These are phyloP conservation scores for Scutellaria barbata DNA, from an alignment of 257 asterid species.

Conservation along the genomic window DNA sequence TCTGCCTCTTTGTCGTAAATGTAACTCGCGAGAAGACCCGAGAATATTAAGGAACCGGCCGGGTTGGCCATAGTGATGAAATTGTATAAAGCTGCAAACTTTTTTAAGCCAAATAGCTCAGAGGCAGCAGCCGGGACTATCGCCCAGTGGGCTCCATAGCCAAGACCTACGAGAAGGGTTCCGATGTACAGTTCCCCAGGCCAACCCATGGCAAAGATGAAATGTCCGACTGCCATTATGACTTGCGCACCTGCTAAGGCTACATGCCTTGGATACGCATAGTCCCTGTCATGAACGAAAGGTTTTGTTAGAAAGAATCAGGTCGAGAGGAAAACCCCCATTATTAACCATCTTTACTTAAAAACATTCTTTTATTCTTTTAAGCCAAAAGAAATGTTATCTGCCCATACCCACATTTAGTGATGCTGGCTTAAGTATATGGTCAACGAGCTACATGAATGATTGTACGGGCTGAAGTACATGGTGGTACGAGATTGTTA, in stretches of 20 bases:
- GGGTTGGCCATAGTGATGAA: conserved; percentile 87
- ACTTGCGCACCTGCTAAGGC: conserved; percentile 82
- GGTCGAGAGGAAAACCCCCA: neutral
- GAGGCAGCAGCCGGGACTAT: conserved; percentile 93
- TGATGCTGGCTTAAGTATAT: too few relatives aligned
- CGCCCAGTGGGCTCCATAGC: conserved; percentile 98
- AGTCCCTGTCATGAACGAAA: conserved; percentile 57
- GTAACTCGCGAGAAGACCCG: conserved; percentile 82
- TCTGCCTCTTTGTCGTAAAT: conserved; percentile 84
- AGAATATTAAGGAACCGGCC: conserved; percentile 77
- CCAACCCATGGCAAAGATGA: conserved; percentile 92
- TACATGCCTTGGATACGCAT: conserved; percentile 82
- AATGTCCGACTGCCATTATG: conserved; percentile 81
- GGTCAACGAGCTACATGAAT: too few relatives aligned
- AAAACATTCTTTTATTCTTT: too few relatives aligned
- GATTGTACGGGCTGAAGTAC: too few relatives aligned
- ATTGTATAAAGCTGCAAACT: conserved; percentile 78
- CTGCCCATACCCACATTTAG: too few relatives aligned
- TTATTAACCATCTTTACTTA: too few relatives aligned
- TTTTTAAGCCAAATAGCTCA: conserved; percentile 86
- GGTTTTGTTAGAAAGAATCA: conserved; percentile 22
- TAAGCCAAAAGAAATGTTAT: too few relatives aligned
- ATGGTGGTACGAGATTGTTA: too few relatives aligned
- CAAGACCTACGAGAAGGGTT: conserved; percentile 91
- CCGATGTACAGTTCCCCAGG: conserved; percentile 86